Evolutionary conservation across 441 rosid species (phyloP).

Genomic region (Hypseocharis bilobata): DNA sequence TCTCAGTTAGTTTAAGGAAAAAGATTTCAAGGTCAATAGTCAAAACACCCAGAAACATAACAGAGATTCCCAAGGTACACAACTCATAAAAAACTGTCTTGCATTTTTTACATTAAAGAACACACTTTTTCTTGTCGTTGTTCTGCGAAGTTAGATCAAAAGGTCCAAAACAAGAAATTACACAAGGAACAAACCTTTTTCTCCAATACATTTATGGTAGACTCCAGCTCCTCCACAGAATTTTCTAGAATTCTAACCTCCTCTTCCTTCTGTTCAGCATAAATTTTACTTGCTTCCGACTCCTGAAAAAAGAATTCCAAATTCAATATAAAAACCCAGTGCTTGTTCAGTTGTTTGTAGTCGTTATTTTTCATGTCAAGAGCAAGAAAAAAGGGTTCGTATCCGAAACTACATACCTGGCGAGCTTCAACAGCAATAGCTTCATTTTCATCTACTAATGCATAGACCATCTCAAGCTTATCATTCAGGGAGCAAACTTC

Average conservation of each 20-base stretch:
- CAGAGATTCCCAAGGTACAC: constrained; percentile 7
- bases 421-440: constrained; percentile 77
- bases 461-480: constrained; percentile 59
- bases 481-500: constrained; percentile 55
- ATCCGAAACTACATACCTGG: constrained; percentile 41
- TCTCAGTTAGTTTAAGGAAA: constrained; percentile 12
- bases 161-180: constrained; percentile 5
- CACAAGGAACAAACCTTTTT: constrained; percentile 48
- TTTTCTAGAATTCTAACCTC: constrained; percentile 80
- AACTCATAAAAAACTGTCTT: constrained; percentile 6
- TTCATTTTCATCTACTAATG: constrained; percentile 78
- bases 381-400: constrained; percentile 17
- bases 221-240: constrained; percentile 87
- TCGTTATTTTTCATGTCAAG: constrained; percentile 4
- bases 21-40: not conserved
- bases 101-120: constrained; percentile 5
- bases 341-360: not conserved
- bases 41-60: constrained; percentile 7
- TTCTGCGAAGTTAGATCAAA: not conserved
- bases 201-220: constrained; percentile 75
- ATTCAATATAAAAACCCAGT: constrained; percentile 1
- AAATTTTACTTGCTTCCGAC: constrained; percentile 62
- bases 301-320: constrained; percentile 37
- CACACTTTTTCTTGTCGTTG: constrained; percentile 5
- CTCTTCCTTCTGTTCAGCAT: constrained; percentile 80